Evolutionary conservation across 2,329 filamentous ascomycete genomes (phyloP).

Genomic region (Biscogniauxia sp.): DNA sequence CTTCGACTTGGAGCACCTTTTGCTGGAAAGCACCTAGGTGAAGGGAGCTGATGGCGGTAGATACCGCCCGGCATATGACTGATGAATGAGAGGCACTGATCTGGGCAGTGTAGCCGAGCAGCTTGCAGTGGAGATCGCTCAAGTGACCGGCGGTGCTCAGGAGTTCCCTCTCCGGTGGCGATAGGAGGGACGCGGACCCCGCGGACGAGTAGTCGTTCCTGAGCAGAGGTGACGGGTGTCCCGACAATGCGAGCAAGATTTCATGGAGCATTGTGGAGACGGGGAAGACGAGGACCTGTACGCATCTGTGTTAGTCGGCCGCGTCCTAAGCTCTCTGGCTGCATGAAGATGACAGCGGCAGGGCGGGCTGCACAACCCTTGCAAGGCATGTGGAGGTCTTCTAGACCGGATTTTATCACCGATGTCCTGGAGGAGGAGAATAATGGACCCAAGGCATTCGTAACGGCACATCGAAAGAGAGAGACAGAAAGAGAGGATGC

Average conservation of each 20-base stretch:
- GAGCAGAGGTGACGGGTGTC: conserved; percentile 88
- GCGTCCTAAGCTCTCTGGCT: conserved; percentile 1
- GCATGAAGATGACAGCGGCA: conserved; percentile 6
- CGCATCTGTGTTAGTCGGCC: conserved; percentile 10
- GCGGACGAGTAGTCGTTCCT: conserved; percentile 48
- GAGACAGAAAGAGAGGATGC: too few species aligned
- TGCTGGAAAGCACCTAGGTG: conserved; percentile 80
- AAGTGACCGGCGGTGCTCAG: conserved; percentile 74
- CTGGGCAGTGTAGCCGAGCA: conserved; percentile 64
- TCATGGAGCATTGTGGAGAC: conserved; percentile 81
- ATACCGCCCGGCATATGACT: conserved; percentile 82
- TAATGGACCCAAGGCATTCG: conserved; percentile 50
- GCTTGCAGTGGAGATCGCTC: conserved; percentile 71
- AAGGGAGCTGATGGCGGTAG: conserved; percentile 69
- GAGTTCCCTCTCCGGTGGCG: conserved; percentile 79
- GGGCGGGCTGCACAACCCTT: conserved; percentile 19
- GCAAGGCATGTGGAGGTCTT: conserved; percentile 29
- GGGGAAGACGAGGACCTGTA: conserved; percentile 10
- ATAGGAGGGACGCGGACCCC: conserved; percentile 51
- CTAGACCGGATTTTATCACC: conserved; percentile 38
- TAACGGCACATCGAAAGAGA: conserved; percentile 49
- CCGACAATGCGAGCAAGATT: conserved; percentile 92
- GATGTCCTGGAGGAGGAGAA: conserved; percentile 47
- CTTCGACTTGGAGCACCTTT: conserved; percentile 83
- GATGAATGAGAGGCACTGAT: conserved; percentile 73